These are phyloP conservation scores for Telopea speciosissima DNA, from an alignment of 177 flowering plant genomes.

Conservation along the genomic window DNA sequence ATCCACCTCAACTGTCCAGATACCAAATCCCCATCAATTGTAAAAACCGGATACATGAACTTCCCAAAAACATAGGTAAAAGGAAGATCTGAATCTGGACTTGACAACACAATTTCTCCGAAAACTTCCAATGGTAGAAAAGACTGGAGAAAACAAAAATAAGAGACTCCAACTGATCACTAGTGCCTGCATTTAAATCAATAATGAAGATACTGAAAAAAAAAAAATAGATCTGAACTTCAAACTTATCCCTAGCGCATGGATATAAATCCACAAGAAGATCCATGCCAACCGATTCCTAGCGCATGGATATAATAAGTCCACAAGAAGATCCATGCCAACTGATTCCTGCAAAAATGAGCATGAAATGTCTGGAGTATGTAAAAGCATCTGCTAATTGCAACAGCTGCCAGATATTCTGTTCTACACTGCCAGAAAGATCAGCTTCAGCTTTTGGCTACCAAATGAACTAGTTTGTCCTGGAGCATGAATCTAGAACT, in stretches of 20 bases:
- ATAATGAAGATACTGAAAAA: not conserved
- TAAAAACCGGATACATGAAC: not conserved
- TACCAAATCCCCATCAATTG: not conserved
- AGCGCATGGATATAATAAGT: not conserved
- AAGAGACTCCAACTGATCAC: not conserved
- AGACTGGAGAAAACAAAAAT: not conserved
- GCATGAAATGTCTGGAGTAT: not conserved
- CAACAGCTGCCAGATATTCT: not conserved
- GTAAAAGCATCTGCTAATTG: not conserved
- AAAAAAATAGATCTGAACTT: not conserved
- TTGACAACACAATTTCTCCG: not conserved
- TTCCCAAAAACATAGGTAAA: not conserved
- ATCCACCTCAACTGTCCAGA: too few species aligned
- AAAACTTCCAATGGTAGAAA: not conserved
- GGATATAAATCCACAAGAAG: too few species aligned
- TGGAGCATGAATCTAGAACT: conserved; percentile 60
- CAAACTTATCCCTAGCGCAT: too few species aligned
- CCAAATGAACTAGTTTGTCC: conserved; percentile 46
- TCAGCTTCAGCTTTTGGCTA: conserved; percentile 28
- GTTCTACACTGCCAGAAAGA: not conserved
- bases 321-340: not conserved
- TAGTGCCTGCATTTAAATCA: too few species aligned
- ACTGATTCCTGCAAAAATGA: not conserved
- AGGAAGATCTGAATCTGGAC: not conserved
- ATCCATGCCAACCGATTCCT: too few species aligned